Percentiles rank a stretch among this genome's conserved stretches.
Conservation (phyloP, 2,329 filamentous ascomycete genomes). For the Leptoxyphium fumago region DNA sequence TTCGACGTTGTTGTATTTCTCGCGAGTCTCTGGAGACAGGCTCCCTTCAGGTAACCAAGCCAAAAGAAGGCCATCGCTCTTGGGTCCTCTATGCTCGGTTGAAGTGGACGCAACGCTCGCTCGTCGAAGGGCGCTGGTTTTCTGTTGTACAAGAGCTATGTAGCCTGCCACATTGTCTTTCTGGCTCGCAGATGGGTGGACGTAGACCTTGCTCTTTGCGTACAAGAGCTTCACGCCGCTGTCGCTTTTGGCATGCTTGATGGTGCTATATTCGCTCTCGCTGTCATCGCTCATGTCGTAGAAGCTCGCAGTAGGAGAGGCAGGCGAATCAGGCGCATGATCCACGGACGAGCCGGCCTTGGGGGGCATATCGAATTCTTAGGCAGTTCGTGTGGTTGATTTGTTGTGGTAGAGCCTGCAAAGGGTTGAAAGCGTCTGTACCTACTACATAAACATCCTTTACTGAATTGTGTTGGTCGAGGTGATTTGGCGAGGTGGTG, state of each 20-base stretch:
- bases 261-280: conserved; percentile 87
- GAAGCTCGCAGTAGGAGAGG: conserved; percentile 74
- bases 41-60: conserved; percentile 88
- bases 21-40: conserved; percentile 55
- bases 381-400: neutral
- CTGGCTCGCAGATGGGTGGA: conserved; percentile 81
- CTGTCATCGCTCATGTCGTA: conserved; percentile 96
- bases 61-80: conserved; percentile 48
- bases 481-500: too few species aligned
- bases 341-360: neutral
- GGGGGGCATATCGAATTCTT: neutral
- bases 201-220: conserved; percentile 97
- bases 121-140: conserved; percentile 30
- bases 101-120: conserved; percentile 15
- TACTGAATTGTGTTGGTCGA: too few species aligned
- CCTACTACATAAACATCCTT: too few species aligned
- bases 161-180: conserved; percentile 96
- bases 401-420: neutral
- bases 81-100: conserved; percentile 1
- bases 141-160: conserved; percentile 85
- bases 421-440: too few species aligned
- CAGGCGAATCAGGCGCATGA: conserved; percentile 17
- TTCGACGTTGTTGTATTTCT: conserved; percentile 92
- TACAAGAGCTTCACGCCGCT: conserved; percentile 85
- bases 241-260: conserved; percentile 62